Evolutionary conservation across 208 protist species (phyloP).

Genomic region (Naegleria fowleri): DNA sequence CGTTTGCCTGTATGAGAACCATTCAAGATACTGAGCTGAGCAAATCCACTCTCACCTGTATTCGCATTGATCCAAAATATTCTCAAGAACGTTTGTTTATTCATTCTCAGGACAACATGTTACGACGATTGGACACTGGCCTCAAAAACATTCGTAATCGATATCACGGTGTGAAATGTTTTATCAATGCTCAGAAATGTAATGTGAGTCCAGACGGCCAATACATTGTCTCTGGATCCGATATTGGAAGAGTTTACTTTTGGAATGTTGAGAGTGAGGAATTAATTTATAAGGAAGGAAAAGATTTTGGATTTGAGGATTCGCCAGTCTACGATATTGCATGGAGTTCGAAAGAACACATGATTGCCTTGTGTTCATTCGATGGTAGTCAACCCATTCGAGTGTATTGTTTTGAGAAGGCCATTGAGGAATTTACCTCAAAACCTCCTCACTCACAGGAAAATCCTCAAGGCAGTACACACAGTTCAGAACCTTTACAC

Average conservation of each 20-base stretch:
- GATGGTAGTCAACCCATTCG: constrained; percentile 1
- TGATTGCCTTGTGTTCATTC: constrained; percentile 16
- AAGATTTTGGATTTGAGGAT: constrained; percentile 18
- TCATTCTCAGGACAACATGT: constrained; percentile 32
- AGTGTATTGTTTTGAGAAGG: constrained; percentile 17
- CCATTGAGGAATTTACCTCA: not conserved
- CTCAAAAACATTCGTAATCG: not conserved
- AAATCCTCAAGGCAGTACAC: too few species aligned
- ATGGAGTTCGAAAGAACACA: constrained; percentile 6
- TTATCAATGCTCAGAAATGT: constrained; percentile 1
- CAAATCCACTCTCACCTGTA: not conserved
- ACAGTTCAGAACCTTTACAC: too few species aligned
- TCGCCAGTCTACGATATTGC: constrained; percentile 10
- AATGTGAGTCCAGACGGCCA: constrained; percentile 9
- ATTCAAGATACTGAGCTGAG: not conserved
- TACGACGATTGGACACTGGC: not conserved
- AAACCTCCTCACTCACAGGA: too few species aligned
- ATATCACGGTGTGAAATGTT: constrained; percentile 21
- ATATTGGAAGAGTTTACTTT: constrained; percentile 18
- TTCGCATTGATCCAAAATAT: constrained; percentile 15
- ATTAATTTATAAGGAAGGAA: constrained; percentile 6
- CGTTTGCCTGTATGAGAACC: not conserved
- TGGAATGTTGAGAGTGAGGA: constrained; percentile 19
- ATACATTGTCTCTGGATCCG: constrained; percentile 25
- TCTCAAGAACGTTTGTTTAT: constrained; percentile 3